These are phyloP conservation scores for Tetrahymena thermophila DNA, from an alignment of 73 alveolate species.

Conservation along the genomic window DNA sequence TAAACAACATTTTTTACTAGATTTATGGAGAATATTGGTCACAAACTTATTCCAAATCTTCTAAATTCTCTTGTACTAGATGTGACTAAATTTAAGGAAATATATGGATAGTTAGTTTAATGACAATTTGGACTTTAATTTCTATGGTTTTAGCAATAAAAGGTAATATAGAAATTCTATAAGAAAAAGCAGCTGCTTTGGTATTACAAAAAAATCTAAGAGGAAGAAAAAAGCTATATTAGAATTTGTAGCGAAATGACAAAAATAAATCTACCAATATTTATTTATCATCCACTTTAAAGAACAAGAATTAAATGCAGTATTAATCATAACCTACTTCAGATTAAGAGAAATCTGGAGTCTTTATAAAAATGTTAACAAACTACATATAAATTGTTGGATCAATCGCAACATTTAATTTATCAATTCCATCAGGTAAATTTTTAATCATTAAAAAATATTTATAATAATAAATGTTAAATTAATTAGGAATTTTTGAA, in stretches of 20 bases:
- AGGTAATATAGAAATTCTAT: too few species aligned
- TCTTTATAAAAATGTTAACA: slow-evolving; percentile 13
- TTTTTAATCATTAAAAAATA: background rate
- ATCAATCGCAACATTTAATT: slow-evolving; percentile 7
- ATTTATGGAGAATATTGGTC: too few species aligned
- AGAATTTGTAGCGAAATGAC: background rate
- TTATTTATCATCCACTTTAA: background rate
- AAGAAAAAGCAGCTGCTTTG: too few species aligned
- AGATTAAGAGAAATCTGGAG: background rate
- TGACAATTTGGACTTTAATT: too few species aligned
- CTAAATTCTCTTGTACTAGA: too few species aligned
- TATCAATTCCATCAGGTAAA: background rate
- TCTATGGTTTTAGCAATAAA: too few species aligned
- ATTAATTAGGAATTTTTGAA: slow-evolving; percentile 4
- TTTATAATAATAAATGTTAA: background rate
- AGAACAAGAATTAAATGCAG: background rate
- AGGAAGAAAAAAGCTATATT: background rate
- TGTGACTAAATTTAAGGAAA: too few species aligned
- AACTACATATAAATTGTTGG: slow-evolving; percentile 3
- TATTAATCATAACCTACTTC: background rate
- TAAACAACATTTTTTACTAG: too few species aligned
- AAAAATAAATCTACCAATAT: too few species aligned
- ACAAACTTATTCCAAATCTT: too few species aligned
- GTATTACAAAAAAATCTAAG: background rate
- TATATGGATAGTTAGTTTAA: too few species aligned